Evolutionary conservation across 805 yeast genomes (phyloP), one percentile per base, ranked within the genome.

Genomic region (Torulaspora quercuum): DNA sequence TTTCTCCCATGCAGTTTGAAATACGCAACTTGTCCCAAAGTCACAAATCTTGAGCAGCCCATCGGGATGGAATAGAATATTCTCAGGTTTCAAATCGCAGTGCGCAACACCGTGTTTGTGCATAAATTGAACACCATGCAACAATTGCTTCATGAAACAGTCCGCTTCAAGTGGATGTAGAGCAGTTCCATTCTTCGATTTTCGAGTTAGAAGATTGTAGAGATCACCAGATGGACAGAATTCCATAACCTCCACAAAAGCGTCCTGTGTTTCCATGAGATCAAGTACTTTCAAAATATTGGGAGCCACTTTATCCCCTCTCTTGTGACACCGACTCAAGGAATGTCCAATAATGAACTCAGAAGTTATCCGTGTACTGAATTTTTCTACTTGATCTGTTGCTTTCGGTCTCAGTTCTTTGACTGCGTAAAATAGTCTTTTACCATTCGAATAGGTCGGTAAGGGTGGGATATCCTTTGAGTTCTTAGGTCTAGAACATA

Each of bases 41-140:
- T 89, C 97, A 26, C 86, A 75, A 35, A 82, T 78, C 53, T 80
- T 81, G 41, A 80, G 67, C 35, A 75, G 70, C 7, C 94, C 92
- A 41, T 69, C 64, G 11, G 75, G 70, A 6, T 85, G 79, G 29
- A 89, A 65, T 24, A 89, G 58, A 17, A 89, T 67, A 59, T 89
- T 89, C 54, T 89, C 97, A 8, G 95, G 88, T 61, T 89, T 89
- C 43, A 89, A 67, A 55, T 89, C 97, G 54, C 95, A 83, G 60
- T 89, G 97, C 0, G 96, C 90, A 19, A 89, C 90, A 21, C 97
- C 97, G 61, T 82, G 88, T 7, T 78, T 73, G 61, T 89, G 97
- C 80, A 90, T 80, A 60, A 83, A 87, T 18, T 78, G 73, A 19
- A 89, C 73, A 1, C 95, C 97, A 46, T 80, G 76, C 45, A 89